Evolutionary conservation across 192 early-diverging fungal genomes (phyloP).

Genomic region (Mortierella hygrophila): DNA sequence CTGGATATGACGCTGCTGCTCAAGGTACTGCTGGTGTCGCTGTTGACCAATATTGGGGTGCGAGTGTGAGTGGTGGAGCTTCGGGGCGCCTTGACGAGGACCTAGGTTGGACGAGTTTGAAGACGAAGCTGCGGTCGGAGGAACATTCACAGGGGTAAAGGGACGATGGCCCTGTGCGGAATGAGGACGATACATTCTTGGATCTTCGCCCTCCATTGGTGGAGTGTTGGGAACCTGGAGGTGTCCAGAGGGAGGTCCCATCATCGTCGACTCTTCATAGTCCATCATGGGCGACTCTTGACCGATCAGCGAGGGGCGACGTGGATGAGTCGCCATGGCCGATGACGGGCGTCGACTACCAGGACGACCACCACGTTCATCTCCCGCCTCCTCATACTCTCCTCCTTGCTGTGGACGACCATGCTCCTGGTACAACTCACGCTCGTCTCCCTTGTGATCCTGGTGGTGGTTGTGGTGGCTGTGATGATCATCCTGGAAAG

Average conservation of each 20-base stretch:
- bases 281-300: conserved; percentile 35
- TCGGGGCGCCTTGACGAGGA: conserved; percentile 17
- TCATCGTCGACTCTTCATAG: conserved; percentile 27
- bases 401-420: neutral
- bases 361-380: conserved; percentile 32
- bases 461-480: neutral
- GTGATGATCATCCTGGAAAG: neutral
- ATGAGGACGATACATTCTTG: conserved; percentile 11
- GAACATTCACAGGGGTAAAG: neutral
- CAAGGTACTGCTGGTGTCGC: conserved; percentile 40
- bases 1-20: conserved; percentile 31
- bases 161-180: conserved; percentile 1
- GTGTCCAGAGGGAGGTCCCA: conserved; percentile 11
- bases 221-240: conserved; percentile 36
- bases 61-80: conserved; percentile 49
- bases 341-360: too few relatives aligned
- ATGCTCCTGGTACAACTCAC: neutral
- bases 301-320: conserved; percentile 3
- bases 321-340: neutral
- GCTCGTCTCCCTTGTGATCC: neutral
- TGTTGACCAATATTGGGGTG: conserved; percentile 53
- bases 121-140: neutral
- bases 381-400: conserved; percentile 30
- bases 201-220: conserved; percentile 21
- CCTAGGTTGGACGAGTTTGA: neutral